These are phyloP conservation scores for Globisporangium parvum DNA, from an alignment of 352 stramenopile genomes.

Conservation along the genomic window DNA sequence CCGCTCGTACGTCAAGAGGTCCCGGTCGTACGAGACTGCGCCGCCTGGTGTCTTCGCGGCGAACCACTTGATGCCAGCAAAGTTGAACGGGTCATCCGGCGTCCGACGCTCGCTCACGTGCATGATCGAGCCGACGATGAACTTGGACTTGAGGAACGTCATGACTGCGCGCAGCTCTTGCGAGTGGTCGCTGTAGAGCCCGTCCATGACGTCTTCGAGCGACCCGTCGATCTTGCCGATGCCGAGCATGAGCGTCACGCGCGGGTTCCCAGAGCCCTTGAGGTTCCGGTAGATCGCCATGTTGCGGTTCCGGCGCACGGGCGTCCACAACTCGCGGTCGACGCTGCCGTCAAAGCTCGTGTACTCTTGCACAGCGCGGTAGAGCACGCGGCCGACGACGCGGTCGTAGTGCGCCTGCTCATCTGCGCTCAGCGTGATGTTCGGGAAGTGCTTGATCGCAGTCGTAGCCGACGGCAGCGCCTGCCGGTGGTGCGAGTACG, in stretches of 20 bases:
- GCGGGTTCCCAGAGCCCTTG: slow-evolving; percentile 7
- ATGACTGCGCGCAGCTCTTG: slow-evolving; percentile 24
- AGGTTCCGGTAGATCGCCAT: slow-evolving; percentile 16
- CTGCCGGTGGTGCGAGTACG: not conserved
- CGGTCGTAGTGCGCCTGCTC: slow-evolving; percentile 18
- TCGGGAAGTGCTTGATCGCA: slow-evolving; percentile 13
- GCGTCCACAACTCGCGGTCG: slow-evolving; percentile 9
- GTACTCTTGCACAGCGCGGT: slow-evolving; percentile 14
- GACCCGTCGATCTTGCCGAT: slow-evolving; percentile 5
- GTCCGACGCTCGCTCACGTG: slow-evolving; percentile 23
- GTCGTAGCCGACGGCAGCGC: not conserved
- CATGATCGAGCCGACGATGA: slow-evolving; percentile 27
- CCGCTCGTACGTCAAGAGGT: slow-evolving; percentile 37
- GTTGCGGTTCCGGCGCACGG: slow-evolving; percentile 11
- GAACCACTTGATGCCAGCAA: slow-evolving; percentile 44
- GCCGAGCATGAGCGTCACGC: slow-evolving; percentile 8
- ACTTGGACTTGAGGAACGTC: slow-evolving; percentile 23
- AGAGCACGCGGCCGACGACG: slow-evolving; percentile 14
- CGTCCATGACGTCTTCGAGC: slow-evolving; percentile 32
- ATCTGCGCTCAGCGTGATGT: slow-evolving; percentile 13
- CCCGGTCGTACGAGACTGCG: slow-evolving; percentile 18
- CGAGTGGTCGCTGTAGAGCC: slow-evolving; percentile 33
- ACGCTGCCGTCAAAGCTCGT: slow-evolving; percentile 9
- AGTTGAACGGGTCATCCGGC: slow-evolving; percentile 26
- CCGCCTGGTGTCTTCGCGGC: slow-evolving; percentile 23